phyloP scores from a whole-genome alignment of 805 yeast species.

The Wickerhamiella occidentalis region DNA sequence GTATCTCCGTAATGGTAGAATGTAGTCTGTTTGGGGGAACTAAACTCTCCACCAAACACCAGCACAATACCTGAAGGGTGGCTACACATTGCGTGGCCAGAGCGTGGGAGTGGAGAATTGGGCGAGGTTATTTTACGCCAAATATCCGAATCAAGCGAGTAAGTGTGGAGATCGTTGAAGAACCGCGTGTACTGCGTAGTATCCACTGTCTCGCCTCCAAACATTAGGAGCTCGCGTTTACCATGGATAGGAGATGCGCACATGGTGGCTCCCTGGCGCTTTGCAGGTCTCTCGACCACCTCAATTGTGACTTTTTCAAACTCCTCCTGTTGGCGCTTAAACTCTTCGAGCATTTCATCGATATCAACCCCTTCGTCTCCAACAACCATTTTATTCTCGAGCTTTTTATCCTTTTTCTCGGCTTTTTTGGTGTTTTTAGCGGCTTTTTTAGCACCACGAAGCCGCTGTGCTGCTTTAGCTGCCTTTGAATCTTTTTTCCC shows the following conservation, averaged over 20 bases:
- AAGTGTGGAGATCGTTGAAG: conserved; percentile 68
- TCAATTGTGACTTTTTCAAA: conserved; percentile 61
- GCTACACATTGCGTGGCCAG: conserved; percentile 85
- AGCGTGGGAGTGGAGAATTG: conserved; percentile 83
- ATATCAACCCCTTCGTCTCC: conserved; percentile 79
- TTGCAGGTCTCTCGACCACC: conserved; percentile 46
- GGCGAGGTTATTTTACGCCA: conserved; percentile 76
- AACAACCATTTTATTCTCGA: conserved; percentile 43
- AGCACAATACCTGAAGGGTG: conserved; percentile 82
- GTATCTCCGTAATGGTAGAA: conserved; percentile 95
- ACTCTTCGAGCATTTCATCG: conserved; percentile 67
- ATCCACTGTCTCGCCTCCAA: conserved; percentile 75
- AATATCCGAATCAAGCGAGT: conserved; percentile 58
- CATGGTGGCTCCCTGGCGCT: conserved; percentile 62
- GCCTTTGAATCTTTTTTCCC: conserved; percentile 76
- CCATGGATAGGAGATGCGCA: conserved; percentile 65
- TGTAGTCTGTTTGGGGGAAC: conserved; percentile 89
- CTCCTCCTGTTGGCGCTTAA: conserved; percentile 66
- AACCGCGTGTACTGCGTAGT: conserved; percentile 44
- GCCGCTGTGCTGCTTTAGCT: conserved; percentile 84
- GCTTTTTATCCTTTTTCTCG: conserved; percentile 59
- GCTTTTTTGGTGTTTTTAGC: conserved; percentile 67
- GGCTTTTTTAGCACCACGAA: conserved; percentile 69
- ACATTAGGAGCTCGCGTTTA: conserved; percentile 62
- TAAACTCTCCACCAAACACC: conserved; percentile 93